phyloP scores from a whole-genome alignment of 2,329 filamentous ascomycete genomes.

The Verticillium tricorpus region DNA sequence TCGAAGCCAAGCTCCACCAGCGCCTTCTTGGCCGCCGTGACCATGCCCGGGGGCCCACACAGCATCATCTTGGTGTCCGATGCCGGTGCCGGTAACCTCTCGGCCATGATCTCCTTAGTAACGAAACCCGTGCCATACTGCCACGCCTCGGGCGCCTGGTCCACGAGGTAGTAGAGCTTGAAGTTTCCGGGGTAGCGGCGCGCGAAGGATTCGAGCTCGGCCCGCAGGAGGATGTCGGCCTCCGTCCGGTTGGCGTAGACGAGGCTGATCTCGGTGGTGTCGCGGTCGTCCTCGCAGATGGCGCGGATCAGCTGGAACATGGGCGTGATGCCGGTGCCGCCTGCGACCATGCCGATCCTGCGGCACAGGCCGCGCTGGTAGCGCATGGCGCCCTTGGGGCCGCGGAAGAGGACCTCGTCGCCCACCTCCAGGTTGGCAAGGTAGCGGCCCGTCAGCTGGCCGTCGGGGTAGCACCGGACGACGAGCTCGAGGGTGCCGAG shows the following conservation, averaged over 20 bases:
- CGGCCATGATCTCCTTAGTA: slow-evolving; percentile 42
- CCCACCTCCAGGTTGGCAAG: slow-evolving; percentile 41
- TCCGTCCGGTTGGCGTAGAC: slow-evolving; percentile 56
- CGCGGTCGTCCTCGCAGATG: slow-evolving; percentile 56
- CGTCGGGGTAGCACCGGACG: slow-evolving; percentile 46
- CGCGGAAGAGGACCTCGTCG: slow-evolving; percentile 46
- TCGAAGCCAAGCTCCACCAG: slow-evolving; percentile 46
- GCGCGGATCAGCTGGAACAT: slow-evolving; percentile 53
- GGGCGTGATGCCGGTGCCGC: slow-evolving; percentile 29
- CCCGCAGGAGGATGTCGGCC: slow-evolving; percentile 53
- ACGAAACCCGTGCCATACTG: slow-evolving; percentile 43
- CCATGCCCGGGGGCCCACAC: slow-evolving; percentile 58
- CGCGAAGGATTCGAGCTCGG: slow-evolving; percentile 51
- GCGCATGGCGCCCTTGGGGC: slow-evolving; percentile 53
- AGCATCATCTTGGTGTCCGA: slow-evolving; percentile 48
- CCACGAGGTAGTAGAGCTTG: slow-evolving; percentile 51
- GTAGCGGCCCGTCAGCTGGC: slow-evolving; percentile 44
- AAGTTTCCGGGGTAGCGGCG: slow-evolving; percentile 47
- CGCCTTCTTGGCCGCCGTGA: slow-evolving; percentile 50
- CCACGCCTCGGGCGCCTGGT: slow-evolving; percentile 43
- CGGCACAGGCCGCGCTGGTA: slow-evolving; percentile 38
- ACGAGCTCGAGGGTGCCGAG: slow-evolving; percentile 45
- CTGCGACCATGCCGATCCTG: slow-evolving; percentile 51
- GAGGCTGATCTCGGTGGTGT: slow-evolving; percentile 48
- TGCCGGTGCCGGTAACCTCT: slow-evolving; percentile 41